A percentile compares a stretch with the other conserved stretches of the same genome.
phyloP scores from a whole-genome alignment of 441 rosid species.

The Adansonia grandidieri region DNA sequence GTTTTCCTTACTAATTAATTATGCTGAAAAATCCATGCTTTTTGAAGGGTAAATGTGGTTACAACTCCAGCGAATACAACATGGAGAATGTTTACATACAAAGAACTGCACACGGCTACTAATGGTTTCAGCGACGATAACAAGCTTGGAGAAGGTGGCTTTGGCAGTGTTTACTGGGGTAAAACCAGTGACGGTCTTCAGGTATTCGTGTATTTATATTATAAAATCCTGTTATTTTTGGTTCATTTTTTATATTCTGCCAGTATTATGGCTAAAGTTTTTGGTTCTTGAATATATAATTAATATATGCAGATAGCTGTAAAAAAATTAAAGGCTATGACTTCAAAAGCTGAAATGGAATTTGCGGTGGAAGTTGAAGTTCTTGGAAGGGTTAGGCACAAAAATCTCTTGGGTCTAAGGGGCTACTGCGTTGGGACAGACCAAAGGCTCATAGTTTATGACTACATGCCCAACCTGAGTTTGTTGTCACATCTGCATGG shows the following conservation, averaged over 20 bases:
- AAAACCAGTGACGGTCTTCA: constrained; percentile 47
- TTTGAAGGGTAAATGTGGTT: constrained; percentile 26
- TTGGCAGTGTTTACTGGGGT: constrained; percentile 59
- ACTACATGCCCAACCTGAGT: constrained; percentile 55
- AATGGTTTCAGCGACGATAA: constrained; percentile 50
- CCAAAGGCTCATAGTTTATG: constrained; percentile 52
- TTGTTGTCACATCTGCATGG: constrained; percentile 51
- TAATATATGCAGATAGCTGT: constrained; percentile 45
- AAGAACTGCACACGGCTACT: constrained; percentile 50
- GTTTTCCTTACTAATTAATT: background rate
- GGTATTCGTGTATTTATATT: constrained; percentile 18
- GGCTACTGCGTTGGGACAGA: constrained; percentile 51
- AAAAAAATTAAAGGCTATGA: constrained; percentile 49
- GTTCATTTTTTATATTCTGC: background rate
- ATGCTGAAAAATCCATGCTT: background rate
- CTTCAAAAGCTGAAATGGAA: constrained; percentile 54
- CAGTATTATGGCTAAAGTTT: background rate
- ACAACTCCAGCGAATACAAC: constrained; percentile 30
- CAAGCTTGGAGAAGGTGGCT: constrained; percentile 56
- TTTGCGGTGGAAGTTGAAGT: constrained; percentile 59
- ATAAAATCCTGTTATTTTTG: background rate
- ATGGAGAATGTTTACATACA: constrained; percentile 44
- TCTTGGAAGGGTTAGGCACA: constrained; percentile 57
- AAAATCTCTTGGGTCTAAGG: constrained; percentile 49
- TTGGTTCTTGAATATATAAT: background rate